Conservation (phyloP, 176 grass and related monocot genomes). For the Chloris gayana region DNA sequence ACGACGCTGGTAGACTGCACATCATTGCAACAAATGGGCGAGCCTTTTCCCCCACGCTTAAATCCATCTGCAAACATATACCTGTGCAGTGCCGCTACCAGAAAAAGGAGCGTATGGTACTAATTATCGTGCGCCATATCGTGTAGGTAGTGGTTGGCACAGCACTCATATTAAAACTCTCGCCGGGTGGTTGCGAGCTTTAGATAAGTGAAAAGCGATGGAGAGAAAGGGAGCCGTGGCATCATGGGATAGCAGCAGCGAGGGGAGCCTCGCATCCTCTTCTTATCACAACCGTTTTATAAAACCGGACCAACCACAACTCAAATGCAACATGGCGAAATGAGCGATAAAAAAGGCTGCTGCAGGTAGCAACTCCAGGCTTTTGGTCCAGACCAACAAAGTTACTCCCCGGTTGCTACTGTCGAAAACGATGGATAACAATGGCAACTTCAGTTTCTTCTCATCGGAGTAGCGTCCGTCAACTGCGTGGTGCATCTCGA, state of each 20-base stretch:
- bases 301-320: conserved; percentile 1
- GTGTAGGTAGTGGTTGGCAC: conserved; percentile 36
- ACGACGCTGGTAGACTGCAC: neutral
- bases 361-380: conserved; percentile 12
- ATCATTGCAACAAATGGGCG: conserved; percentile 18
- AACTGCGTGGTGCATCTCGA: neutral
- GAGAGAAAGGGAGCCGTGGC: neutral
- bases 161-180: conserved; percentile 8
- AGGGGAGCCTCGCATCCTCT: neutral
- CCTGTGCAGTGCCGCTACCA: neutral
- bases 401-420: too few species aligned
- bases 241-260: neutral
- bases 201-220: conserved; percentile 16
- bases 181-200: conserved; percentile 10
- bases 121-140: conserved; percentile 29
- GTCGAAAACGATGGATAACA: neutral
- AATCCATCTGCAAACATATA: neutral
- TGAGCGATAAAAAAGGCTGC: neutral
- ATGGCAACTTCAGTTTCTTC: neutral
- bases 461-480: neutral
- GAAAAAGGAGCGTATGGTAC: neutral
- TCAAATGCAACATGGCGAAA: neutral
- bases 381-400: neutral
- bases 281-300: conserved; percentile 16
- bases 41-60: conserved; percentile 4